Conservation (phyloP, 2,329 filamentous ascomycete species). For the Ramichloridium luteum region DNA sequence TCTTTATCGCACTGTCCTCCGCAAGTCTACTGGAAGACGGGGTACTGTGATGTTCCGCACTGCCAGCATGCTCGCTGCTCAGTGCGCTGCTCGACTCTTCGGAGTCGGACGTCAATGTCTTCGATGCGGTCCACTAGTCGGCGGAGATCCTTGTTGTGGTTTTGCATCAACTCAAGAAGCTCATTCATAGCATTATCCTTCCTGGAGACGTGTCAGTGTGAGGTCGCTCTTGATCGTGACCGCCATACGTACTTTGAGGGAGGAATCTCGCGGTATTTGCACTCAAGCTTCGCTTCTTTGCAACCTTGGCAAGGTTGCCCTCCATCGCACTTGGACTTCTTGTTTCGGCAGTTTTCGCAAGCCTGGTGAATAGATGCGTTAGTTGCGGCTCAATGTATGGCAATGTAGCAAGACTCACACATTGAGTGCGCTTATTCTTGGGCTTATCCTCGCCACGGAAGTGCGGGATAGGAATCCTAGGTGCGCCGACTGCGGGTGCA, state of each 20-base stretch:
- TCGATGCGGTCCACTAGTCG: constrained; percentile 1
- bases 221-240: background rate
- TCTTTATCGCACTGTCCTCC: no score
- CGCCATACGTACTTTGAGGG: constrained; percentile 13
- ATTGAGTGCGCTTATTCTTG: background rate
- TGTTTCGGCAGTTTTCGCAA: constrained; percentile 16
- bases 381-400: background rate
- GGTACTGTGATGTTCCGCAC: background rate
- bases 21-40: background rate
- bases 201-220: constrained; percentile 5
- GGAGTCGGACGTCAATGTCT: background rate
- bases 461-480: background rate
- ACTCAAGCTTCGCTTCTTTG: constrained; percentile 16
- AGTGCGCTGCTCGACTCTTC: background rate
- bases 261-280: constrained; percentile 15
- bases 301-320: constrained; percentile 14
- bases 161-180: constrained; percentile 12
- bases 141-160: constrained; percentile 10
- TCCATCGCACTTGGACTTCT: constrained; percentile 16
- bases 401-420: background rate
- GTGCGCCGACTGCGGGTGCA: background rate
- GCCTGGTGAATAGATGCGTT: constrained; percentile 9
- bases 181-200: constrained; percentile 14
- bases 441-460: background rate
- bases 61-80: background rate